Evolutionary conservation across 345 rosid genomes (phyloP).

Genomic region (Eucalyptus decipiens): DNA sequence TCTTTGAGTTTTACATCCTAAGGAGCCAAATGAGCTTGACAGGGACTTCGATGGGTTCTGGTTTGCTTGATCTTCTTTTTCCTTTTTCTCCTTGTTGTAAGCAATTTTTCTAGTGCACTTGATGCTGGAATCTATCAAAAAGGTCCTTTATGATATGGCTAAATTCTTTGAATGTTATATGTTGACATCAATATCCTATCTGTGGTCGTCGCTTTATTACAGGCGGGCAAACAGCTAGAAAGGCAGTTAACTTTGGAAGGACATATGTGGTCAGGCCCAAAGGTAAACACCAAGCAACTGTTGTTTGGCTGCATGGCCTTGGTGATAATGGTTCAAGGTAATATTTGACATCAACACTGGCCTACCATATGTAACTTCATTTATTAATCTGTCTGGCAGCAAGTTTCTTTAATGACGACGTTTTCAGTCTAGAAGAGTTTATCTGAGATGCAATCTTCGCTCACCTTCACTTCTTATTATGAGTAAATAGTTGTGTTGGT

Average conservation of each 20-base stretch:
- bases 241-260: constrained; percentile 74
- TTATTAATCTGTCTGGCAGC: neutral
- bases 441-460: neutral
- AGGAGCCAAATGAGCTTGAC: constrained; percentile 53
- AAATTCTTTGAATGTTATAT: neutral
- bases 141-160: neutral
- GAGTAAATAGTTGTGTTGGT: neutral
- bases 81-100: neutral
- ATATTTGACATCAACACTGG: neutral
- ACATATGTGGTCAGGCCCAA: constrained; percentile 92
- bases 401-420: neutral
- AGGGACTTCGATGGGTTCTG: constrained; percentile 60
- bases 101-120: neutral
- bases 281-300: constrained; percentile 95
- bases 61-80: constrained; percentile 21
- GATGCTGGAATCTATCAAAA: neutral
- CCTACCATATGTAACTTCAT: neutral
- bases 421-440: neutral
- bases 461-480: too few relatives aligned
- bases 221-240: constrained; percentile 41
- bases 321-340: constrained; percentile 96
- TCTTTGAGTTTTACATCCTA: neutral
- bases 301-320: constrained; percentile 97
- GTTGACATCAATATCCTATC: neutral
- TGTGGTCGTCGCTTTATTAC: neutral